These are phyloP conservation scores for Cephalotrichum gorgonifer DNA, from an alignment of 2,329 filamentous ascomycete genomes.

Conservation along the genomic window DNA sequence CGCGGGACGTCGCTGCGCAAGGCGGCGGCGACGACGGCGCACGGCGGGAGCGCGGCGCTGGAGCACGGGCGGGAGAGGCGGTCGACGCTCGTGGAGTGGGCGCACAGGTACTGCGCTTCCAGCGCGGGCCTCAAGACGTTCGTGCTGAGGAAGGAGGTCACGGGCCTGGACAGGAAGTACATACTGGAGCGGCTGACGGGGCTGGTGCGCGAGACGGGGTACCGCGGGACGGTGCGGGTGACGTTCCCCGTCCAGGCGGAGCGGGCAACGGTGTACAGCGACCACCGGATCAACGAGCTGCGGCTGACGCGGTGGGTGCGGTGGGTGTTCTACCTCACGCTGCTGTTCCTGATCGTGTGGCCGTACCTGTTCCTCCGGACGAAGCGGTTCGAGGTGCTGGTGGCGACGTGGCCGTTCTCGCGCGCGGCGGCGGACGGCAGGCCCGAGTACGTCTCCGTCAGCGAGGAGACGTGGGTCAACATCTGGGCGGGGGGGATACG, in stretches of 20 bases:
- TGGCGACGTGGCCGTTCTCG: conserved; percentile 50
- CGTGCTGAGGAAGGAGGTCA: conserved; percentile 37
- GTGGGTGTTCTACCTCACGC: conserved; percentile 54
- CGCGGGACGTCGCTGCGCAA: conserved; percentile 53
- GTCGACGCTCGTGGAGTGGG: conserved; percentile 42
- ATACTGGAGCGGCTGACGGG: conserved; percentile 40
- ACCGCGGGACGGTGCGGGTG: conserved; percentile 51
- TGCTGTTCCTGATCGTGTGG: conserved; percentile 62
- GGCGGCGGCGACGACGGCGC: conserved; percentile 26
- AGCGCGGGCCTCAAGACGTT: conserved; percentile 47
- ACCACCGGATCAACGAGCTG: conserved; percentile 52
- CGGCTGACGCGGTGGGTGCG: conserved; percentile 53
- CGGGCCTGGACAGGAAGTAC: conserved; percentile 48
- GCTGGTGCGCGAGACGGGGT: conserved; percentile 56
- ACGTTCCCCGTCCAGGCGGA: conserved; percentile 48
- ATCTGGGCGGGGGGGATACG: conserved; percentile 52
- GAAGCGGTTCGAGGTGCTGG: conserved; percentile 54
- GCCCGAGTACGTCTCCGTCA: conserved; percentile 37
- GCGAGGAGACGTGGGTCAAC: conserved; percentile 51
- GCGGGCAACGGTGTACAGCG: conserved; percentile 53
- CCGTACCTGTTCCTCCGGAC: conserved; percentile 59
- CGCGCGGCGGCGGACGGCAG: conserved; percentile 18
- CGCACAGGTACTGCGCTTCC: conserved; percentile 54
- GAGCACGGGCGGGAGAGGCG: conserved; percentile 24
- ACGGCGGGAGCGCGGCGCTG: conserved; percentile 10